Conservation (phyloP, 192 early-diverging fungal species). For the Ambispora gerdemannii region DNA sequence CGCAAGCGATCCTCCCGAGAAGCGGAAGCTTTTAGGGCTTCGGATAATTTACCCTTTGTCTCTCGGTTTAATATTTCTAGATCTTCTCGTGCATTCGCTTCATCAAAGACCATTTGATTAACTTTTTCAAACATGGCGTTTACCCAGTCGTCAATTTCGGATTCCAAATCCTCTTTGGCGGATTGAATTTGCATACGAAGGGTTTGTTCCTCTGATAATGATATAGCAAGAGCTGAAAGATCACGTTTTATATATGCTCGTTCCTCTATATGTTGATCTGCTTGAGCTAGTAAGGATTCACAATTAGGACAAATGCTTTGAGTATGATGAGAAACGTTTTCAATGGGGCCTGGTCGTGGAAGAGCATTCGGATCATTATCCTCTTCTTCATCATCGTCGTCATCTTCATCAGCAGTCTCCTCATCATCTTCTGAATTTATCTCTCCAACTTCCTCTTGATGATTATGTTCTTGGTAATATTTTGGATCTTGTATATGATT, state of each 20-base stretch:
- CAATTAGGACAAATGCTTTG: conserved; percentile 40
- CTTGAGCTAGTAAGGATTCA: conserved; percentile 41
- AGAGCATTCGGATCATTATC: background rate
- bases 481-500: no score
- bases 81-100: conserved; percentile 39
- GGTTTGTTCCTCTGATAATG: conserved; percentile 41
- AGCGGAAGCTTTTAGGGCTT: conserved; percentile 33
- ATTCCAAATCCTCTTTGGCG: conserved; percentile 37
- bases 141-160: conserved; percentile 44
- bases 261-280: conserved; percentile 51
- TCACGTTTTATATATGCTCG: conserved; percentile 48
- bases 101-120: conserved; percentile 48
- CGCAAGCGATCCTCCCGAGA: conserved; percentile 35
- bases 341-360: conserved; percentile 10
- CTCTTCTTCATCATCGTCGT: conserved; percentile 5
- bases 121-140: conserved; percentile 38
- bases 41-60: conserved; percentile 25
- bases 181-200: conserved; percentile 34
- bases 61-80: conserved; percentile 36
- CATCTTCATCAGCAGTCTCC: conserved; percentile 14
- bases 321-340: conserved; percentile 4
- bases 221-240: conserved; percentile 38
- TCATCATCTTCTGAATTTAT: conserved; percentile 5
- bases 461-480: background rate
- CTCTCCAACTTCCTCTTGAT: background rate